Evolutionary conservation across 495 filamentous ascomycete genomes (phyloP).

Genomic region (Friedmanniomyces endolithicus): DNA sequence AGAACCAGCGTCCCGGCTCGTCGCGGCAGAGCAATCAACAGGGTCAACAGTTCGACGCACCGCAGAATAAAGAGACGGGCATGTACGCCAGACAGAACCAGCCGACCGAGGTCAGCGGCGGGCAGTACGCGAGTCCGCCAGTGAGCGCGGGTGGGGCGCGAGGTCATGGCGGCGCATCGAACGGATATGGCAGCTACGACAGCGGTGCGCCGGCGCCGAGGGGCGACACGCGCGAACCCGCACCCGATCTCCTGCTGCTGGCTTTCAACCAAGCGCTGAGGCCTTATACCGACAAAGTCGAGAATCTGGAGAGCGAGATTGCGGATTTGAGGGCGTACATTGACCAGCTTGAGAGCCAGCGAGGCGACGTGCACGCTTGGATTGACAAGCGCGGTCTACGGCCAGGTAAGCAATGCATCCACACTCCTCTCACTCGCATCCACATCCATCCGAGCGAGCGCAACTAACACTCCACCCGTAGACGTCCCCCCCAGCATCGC

Average conservation of each 20-base stretch:
- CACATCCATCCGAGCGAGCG: no score
- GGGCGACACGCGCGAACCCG: constrained; percentile 18
- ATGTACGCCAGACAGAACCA: constrained; percentile 19
- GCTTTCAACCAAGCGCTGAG: constrained; percentile 40
- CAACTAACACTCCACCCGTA: constrained; percentile 7
- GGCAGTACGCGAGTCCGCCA: constrained; percentile 8
- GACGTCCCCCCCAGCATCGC: constrained; percentile 41
- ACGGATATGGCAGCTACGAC: constrained; percentile 17
- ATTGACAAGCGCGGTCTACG: constrained; percentile 41
- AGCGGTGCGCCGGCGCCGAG: neutral
- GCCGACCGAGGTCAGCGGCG: constrained; percentile 8
- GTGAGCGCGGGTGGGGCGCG: constrained; percentile 8
- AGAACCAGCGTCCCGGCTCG: constrained; percentile 6
- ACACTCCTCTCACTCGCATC: no score
- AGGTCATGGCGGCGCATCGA: neutral
- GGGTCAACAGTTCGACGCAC: neutral
- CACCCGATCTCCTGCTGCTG: constrained; percentile 36
- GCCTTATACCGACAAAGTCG: constrained; percentile 37
- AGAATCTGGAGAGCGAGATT: constrained; percentile 34
- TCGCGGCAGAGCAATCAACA: constrained; percentile 8
- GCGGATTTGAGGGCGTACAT: constrained; percentile 34
- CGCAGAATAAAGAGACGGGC: constrained; percentile 3
- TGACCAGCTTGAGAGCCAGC: constrained; percentile 35
- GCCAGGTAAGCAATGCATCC: constrained; percentile 30
- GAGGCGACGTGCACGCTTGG: constrained; percentile 38